Base-by-base conservation (phyloP, 257 asterid genomes). In the Gentiana dahurica region DNA sequence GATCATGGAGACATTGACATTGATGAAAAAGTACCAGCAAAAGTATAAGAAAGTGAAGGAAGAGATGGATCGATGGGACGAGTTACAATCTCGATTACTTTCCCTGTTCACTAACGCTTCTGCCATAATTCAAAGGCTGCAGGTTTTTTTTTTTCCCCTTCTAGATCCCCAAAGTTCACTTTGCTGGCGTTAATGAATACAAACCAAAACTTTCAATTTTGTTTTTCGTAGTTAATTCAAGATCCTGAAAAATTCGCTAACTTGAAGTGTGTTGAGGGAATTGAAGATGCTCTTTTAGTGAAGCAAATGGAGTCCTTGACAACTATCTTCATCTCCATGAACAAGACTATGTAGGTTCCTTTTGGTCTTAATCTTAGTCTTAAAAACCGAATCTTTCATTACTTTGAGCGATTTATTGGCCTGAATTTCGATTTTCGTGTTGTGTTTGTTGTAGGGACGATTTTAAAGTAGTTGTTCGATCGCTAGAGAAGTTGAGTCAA, bases 291-390 rank as follows among this genome's bases (percentile, higher is more conserved):
- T 41, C 74, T 89, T 12, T 63, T 80, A 71, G 75, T 59, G 5
- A 89, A 80, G 77, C 95, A 89, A 69, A 72, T 79, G 83, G 82
- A 81, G 41, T 89, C 93, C 15, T 72, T 89, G 63, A 87, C 77
- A 34, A 71, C 12, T 24, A 72, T 78, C 60, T 12, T 79, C 56
- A 37, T 74, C 64, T 71, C 83, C 50, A 78, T 84, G 66, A 80
- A 70, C 73, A 81, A 64, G 71, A 86, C 86, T 6, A 46, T 84
- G 84, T 74, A 57, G 7, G 95, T 12, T 45, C 49, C 51, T 36
- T 2, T 51, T 12, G 11, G 7, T 39, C 8, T 39, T 39, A 5
- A 8, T 5, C 7, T 39, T 39, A 8, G 45, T 39, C 2, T 39
- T 39, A 2, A 39, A 4, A 39, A 8, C 5, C 5, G 45, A 39